Evolutionary conservation across 2,329 filamentous ascomycete genomes (phyloP).

Genomic region (Aspergillus aculeatus): DNA sequence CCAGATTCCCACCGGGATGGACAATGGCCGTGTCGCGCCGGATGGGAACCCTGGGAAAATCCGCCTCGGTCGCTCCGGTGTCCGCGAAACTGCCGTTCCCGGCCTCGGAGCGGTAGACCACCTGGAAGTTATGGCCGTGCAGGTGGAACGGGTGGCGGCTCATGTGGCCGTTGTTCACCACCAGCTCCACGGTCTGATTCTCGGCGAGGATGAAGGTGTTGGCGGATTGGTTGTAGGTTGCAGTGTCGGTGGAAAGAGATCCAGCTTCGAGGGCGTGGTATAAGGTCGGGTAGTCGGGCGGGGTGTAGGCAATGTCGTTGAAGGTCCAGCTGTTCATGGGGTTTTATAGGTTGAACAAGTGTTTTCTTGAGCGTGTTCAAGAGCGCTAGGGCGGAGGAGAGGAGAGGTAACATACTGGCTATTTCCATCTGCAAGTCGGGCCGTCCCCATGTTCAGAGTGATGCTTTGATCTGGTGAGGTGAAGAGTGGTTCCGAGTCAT

Average conservation of each 20-base stretch:
- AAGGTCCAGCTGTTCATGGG: constrained; percentile 49
- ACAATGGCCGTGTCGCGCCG: constrained; percentile 54
- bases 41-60: constrained; percentile 45
- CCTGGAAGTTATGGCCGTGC: constrained; percentile 74
- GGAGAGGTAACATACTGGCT: constrained; percentile 48
- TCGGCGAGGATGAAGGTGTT: constrained; percentile 65
- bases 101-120: constrained; percentile 36
- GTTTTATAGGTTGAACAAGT: background rate
- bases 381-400: constrained; percentile 55
- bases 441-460: constrained; percentile 56
- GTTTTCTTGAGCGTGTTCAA: constrained; percentile 38
- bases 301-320: constrained; percentile 72
- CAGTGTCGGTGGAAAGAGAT: constrained; percentile 53
- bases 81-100: constrained; percentile 25
- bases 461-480: constrained; percentile 12
- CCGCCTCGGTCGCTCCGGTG: constrained; percentile 28
- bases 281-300: constrained; percentile 72
- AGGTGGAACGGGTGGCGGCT: constrained; percentile 72
- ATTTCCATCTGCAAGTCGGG: constrained; percentile 30
- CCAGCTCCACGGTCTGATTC: constrained; percentile 45
- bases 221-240: constrained; percentile 63
- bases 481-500: background rate
- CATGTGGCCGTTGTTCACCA: constrained; percentile 41
- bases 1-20: constrained; percentile 50
- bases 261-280: constrained; percentile 68